Evolutionary conservation across 768 basidiomycete genomes (phyloP).

Genomic region (Rhizopogon roseolus): DNA sequence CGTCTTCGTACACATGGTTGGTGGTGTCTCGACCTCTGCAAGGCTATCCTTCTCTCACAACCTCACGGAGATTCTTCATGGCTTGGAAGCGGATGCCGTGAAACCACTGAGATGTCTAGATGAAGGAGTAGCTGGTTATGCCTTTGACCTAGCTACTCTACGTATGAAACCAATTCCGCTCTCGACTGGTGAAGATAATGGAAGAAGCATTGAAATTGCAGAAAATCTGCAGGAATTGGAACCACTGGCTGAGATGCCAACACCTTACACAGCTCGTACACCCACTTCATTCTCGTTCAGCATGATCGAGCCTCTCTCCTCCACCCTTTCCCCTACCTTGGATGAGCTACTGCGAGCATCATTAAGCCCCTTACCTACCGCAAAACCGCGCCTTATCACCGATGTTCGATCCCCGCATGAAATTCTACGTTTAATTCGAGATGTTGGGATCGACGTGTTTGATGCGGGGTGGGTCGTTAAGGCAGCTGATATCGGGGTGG

Average conservation of each 20-base stretch:
- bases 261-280: slow-evolving; percentile 3
- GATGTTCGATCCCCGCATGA: slow-evolving; percentile 64
- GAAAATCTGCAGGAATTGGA: slow-evolving; percentile 15
- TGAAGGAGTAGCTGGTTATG: slow-evolving; percentile 66
- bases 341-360: slow-evolving; percentile 53
- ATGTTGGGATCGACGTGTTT: slow-evolving; percentile 72
- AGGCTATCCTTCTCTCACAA: slow-evolving; percentile 58
- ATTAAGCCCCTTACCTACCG: slow-evolving; percentile 42
- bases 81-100: slow-evolving; percentile 48
- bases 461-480: slow-evolving; percentile 69
- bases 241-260: slow-evolving; percentile 2
- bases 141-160: slow-evolving; percentile 60
- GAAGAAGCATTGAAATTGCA: neutral
- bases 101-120: slow-evolving; percentile 54
- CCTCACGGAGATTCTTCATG: slow-evolving; percentile 52
- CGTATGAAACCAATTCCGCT: slow-evolving; percentile 13
- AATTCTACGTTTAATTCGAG: slow-evolving; percentile 57
- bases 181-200: neutral
- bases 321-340: slow-evolving; percentile 12
- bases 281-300: neutral
- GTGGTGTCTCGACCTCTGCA: slow-evolving; percentile 49
- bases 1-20: slow-evolving; percentile 68
- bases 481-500: slow-evolving; percentile 67
- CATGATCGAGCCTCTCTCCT: neutral
- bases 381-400: slow-evolving; percentile 63